Conservation (phyloP, 148 eudicot genomes). For the Simmondsia chinensis region DNA sequence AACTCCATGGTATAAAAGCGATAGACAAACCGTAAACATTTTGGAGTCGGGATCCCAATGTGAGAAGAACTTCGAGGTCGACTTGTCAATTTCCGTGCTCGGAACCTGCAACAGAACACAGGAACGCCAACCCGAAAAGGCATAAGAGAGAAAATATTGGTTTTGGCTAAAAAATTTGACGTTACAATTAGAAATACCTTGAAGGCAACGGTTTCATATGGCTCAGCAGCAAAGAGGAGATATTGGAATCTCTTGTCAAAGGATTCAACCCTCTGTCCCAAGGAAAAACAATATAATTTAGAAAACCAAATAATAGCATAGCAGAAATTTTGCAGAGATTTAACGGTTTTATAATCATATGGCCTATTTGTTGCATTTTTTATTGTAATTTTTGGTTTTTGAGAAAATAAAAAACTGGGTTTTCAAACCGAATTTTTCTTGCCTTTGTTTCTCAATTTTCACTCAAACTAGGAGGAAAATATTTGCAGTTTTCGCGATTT, state of each 20-base stretch:
- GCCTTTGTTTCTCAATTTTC: too few relatives aligned
- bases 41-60: constrained; percentile 99
- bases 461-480: too few relatives aligned
- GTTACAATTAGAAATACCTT: constrained; percentile 37
- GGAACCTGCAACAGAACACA: constrained; percentile 58
- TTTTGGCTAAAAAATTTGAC: not conserved
- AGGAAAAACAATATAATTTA: not conserved
- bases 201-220: constrained; percentile 83
- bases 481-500: too few relatives aligned
- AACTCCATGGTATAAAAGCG: too few relatives aligned
- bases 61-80: constrained; percentile 92
- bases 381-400: too few relatives aligned
- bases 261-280: constrained; percentile 64
- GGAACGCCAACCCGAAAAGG: not conserved
- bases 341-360: too few relatives aligned
- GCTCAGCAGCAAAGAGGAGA: constrained; percentile 93
- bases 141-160: not conserved
- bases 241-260: constrained; percentile 80
- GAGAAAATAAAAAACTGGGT: too few relatives aligned
- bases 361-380: too few relatives aligned
- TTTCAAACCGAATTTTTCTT: too few relatives aligned
- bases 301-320: too few relatives aligned
- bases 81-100: constrained; percentile 92
- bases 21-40: constrained; percentile 70
- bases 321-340: too few relatives aligned